Base-by-base conservation (phyloP, 2,329 filamentous ascomycete species). In the Tolypocladium ovalisporum region DNA sequence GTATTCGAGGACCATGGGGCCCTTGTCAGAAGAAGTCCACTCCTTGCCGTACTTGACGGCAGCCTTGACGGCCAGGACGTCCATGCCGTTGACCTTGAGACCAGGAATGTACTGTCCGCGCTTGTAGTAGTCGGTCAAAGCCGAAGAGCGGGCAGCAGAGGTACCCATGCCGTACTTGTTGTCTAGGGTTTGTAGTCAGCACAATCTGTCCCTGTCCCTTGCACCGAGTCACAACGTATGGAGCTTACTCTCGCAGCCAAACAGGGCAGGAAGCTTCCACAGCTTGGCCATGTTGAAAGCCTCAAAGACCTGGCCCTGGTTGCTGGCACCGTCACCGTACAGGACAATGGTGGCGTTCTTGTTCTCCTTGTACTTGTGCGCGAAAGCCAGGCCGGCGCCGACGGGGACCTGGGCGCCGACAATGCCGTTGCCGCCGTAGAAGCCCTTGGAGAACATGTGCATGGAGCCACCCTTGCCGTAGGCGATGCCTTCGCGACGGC, bases 111-210 rank as follows among this genome's bases (percentile, higher is more conserved):
- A 99, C 80, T 99, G 94, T 65, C 94, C 94, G 78, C 94, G 93
- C 87, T 97, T 97, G 86, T 99, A 97, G 87, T 99, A 99, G 76
- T 99, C 94, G 75, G 94, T 97, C 72, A 97, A 79, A 68, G 94
- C 94, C 60, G 94, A 93, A 61, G 94, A 92, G 69, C 94, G 91
- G 76, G 88, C 87, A 65, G 94, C 93, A 61, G 94, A 89, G 62
- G 94, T 99, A 78, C 94, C 94, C 94, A 99, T 99, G 75, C 94
- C 94, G 75, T 99, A 99, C 79, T 99, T 99, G 88, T 99, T 99
- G 85, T 99, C 92, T 96, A 57, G 34, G 34, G 24, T 39, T 27
- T 42, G n/a, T 19, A 65, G 60, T 57, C 39, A 59, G 57, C 40
- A 34, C 4, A 12, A 35, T 15, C 10, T 22, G 19, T 40, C 29